phyloP scores from a whole-genome alignment of 2,329 filamentous ascomycete genomes.

The Stemphylium vesicarium region DNA sequence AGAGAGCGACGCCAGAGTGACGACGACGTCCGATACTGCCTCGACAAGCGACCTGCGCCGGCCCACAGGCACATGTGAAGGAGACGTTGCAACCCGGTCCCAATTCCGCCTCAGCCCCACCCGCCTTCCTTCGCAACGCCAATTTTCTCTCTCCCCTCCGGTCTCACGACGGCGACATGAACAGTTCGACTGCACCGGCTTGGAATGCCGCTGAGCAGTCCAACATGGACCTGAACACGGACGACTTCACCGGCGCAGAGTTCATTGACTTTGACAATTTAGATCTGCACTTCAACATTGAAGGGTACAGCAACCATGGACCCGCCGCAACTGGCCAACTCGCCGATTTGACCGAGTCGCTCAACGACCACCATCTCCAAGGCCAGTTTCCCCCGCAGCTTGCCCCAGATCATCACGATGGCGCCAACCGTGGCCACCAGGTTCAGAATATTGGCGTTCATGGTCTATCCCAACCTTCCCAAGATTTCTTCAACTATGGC shows the following conservation, averaged over 20 bases:
- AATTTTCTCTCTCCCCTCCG: conserved; percentile 16
- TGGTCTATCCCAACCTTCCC: conserved; percentile 29
- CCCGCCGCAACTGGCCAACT: conserved; percentile 33
- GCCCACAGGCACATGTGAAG: conserved; percentile 7
- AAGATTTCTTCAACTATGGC: conserved; percentile 45
- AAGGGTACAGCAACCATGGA: conserved; percentile 32
- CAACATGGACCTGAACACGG: conserved; percentile 50
- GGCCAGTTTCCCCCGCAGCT: conserved; percentile 37
- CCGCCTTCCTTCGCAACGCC: conserved; percentile 12
- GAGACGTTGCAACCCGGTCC: conserved; percentile 3
- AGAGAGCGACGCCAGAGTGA: conserved; percentile 10
- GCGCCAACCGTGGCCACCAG: conserved; percentile 23
- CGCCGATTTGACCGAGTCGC: conserved; percentile 39
- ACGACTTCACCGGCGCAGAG: conserved; percentile 54
- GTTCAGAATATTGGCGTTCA: conserved; percentile 20
- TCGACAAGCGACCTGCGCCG: neutral
- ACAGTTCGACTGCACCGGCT: conserved; percentile 38
- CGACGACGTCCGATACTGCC: neutral
- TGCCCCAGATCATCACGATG: conserved; percentile 35
- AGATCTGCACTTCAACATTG: conserved; percentile 40
- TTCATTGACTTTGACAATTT: conserved; percentile 47
- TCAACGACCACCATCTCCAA: conserved; percentile 45
- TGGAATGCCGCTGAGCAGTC: conserved; percentile 51
- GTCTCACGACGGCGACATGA: conserved; percentile 37
- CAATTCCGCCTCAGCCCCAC: conserved; percentile 12